Conservation (phyloP, 768 basidiomycete genomes). For the Antrodiella citrinella region DNA sequence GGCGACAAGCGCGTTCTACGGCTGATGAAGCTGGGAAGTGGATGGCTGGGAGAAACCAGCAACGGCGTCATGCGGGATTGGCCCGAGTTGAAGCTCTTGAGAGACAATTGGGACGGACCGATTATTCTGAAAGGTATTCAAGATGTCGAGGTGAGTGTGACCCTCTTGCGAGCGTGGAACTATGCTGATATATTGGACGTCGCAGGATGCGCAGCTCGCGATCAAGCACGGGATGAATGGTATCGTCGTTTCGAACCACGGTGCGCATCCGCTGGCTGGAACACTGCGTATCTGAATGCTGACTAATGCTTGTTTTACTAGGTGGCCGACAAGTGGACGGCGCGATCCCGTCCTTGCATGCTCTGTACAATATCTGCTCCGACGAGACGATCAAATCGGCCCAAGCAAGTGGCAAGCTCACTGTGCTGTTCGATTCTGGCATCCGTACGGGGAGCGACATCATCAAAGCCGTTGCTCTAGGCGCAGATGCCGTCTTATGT, state of each 20-base stretch:
- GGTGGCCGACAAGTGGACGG: slow-evolving; percentile 76
- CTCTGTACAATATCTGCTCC: slow-evolving; percentile 59
- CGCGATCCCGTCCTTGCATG: slow-evolving; percentile 63
- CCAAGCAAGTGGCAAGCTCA: slow-evolving; percentile 51
- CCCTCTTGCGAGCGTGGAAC: neutral
- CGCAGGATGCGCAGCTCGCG: slow-evolving; percentile 59
- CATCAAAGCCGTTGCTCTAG: slow-evolving; percentile 77
- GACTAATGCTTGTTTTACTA: slow-evolving; percentile 16
- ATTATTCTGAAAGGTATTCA: slow-evolving; percentile 76
- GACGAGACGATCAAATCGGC: slow-evolving; percentile 51
- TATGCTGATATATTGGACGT: neutral
- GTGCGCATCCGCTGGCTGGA: slow-evolving; percentile 25
- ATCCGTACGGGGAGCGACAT: slow-evolving; percentile 80
- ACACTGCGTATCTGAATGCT: neutral
- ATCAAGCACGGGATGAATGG: slow-evolving; percentile 59
- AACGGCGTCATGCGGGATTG: slow-evolving; percentile 59
- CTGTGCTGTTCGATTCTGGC: slow-evolving; percentile 72
- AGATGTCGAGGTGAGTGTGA: slow-evolving; percentile 38
- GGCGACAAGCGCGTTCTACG: slow-evolving; percentile 42
- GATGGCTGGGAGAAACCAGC: slow-evolving; percentile 57
- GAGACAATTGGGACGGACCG: slow-evolving; percentile 71
- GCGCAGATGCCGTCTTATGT: slow-evolving; percentile 80
- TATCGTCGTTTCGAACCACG: slow-evolving; percentile 78
- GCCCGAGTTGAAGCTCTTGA: slow-evolving; percentile 63
- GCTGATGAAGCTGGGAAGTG: slow-evolving; percentile 40